Base-by-base conservation (phyloP, 768 basidiomycete species). In the Mycena vitilis region DNA sequence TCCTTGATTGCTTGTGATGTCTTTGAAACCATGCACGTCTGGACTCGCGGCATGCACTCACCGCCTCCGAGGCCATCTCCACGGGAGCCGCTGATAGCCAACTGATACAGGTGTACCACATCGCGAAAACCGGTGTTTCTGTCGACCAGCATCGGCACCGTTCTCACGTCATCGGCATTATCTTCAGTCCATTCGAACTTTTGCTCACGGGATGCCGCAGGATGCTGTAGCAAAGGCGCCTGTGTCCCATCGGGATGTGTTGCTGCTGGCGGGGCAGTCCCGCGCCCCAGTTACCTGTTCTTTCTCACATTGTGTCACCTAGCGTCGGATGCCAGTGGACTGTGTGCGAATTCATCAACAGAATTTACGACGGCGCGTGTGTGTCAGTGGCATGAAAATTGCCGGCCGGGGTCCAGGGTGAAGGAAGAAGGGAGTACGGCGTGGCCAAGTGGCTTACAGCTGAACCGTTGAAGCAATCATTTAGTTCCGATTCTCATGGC, bases 121-220 rank as follows among this genome's bases (percentile, higher is more conserved):
- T 9, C 11, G 2, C 40, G 40, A 40, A 15, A 2, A 40, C 40
- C 40, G 2, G 15, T 40, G 40, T 56, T 44, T 42, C 38, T 56
- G 55, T 55, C 38, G 54, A 11, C 16, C 23, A 44, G 18, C 42
- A 44, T 57, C 42, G 23, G 37, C 18, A 38, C 4, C 16, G 16
- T 58, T 58, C 57, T 44, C 57, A 58, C 57, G 57, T 58, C 57
- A 47, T 58, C 60, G 60, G 49, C 49, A 38, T 42, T 61, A 61
- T 61, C 60, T 52, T 40, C 40, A 10, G n/a, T 12, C 54, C 57
- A 59, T 59, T 37, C 30, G 57, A 25, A 22, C 25, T 34, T 12
- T 44, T 36, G 45, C 22, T 49, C 60, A 61, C 48, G 49, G 48
- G 7, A 23, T 49, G 58, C 44, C 48, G 45, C 11, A 48, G 58